Conservation (phyloP, 306 rosid species). For the Vachellia collinsii region DNA sequence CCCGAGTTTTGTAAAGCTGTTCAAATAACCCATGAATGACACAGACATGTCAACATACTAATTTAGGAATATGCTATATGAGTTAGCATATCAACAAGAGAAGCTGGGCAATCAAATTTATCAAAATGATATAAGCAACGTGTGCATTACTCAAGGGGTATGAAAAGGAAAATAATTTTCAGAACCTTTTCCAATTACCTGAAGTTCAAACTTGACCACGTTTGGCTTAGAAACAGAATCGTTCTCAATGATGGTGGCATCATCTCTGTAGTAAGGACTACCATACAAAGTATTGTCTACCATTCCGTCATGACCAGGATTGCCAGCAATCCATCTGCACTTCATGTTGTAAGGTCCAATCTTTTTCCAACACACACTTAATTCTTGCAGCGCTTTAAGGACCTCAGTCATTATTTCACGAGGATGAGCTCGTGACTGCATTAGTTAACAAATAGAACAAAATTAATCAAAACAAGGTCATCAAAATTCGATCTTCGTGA, state of each 20-base stretch:
- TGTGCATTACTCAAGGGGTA: background rate
- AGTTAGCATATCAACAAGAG: background rate
- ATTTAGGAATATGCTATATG: constrained; percentile 13
- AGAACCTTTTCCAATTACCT: constrained; percentile 50
- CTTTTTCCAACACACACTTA: constrained; percentile 92
- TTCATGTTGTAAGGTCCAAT: constrained; percentile 97
- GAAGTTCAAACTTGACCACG: constrained; percentile 94
- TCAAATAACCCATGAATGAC: constrained; percentile 25
- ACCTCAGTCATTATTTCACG: constrained; percentile 98
- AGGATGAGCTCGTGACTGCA: constrained; percentile 86
- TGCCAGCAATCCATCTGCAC: constrained; percentile 73
- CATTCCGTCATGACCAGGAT: constrained; percentile 72
- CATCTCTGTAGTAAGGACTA: constrained; percentile 64
- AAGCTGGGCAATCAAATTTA: constrained; percentile 10
- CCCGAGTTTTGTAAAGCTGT: constrained; percentile 89
- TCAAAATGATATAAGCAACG: background rate
- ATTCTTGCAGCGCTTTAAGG: constrained; percentile 88
- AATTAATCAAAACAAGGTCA: constrained; percentile 30
- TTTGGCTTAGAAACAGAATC: constrained; percentile 58
- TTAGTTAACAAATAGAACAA: constrained; percentile 31
- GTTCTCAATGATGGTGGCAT: constrained; percentile 58
- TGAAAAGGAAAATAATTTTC: background rate
- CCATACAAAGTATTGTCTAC: constrained; percentile 46
- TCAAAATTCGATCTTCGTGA: constrained; percentile 12
- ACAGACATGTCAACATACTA: constrained; percentile 25